Evolutionary conservation across 2,329 filamentous ascomycete genomes (phyloP), one percentile per base, ranked within the genome.

Genomic region (Dothideomycetidae sp.): DNA sequence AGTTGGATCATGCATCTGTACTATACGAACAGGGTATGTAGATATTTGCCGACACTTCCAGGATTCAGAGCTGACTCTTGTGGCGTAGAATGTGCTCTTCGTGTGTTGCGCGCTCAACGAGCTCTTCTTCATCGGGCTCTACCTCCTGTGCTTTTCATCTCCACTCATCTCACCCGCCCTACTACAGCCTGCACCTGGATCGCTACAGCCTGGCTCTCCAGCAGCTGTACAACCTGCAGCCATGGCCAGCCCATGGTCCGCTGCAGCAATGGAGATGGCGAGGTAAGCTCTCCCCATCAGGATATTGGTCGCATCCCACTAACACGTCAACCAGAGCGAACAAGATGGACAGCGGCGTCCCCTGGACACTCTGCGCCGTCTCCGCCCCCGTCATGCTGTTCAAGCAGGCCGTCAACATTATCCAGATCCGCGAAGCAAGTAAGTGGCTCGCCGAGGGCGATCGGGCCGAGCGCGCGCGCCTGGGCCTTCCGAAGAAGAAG

Each of bases 101-200:
- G 62, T 83, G 44, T 82, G 84, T 62, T 98, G 90, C 67, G 70
- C 75, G 41, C 64, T 93, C 48, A 98, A 98, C 60, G 90, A 98
- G 62, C 64, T 86, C 46, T 98, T 94, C 71, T 98, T 98, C 70
- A 94, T 98, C 55, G 86, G 84, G 18, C 75, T 98, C 44, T 98
- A 98, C 65, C 80, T 98, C 37, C 78, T 98, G 42, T 94, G 86
- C 51, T 98, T 98, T 69, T 92, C 82, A 41, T 93, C 83, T 40
- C 88, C 88, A 2, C 73, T 77, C 26, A 74, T 96, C 39, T 90
- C 84, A 2, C 88, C 90, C 1, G 83, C 83, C 41, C 78, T 96
- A 36, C 75, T 78, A 40, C 61, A 64, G 42, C 52, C 78, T 44
- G 65, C 74, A 50, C 69, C 75, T 2, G 50, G 56, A 11, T 50